Evolutionary conservation across 192 early-diverging fungal species (phyloP), one percentile per base, ranked within the genome.

Genomic region (Coemansia sp.): DNA sequence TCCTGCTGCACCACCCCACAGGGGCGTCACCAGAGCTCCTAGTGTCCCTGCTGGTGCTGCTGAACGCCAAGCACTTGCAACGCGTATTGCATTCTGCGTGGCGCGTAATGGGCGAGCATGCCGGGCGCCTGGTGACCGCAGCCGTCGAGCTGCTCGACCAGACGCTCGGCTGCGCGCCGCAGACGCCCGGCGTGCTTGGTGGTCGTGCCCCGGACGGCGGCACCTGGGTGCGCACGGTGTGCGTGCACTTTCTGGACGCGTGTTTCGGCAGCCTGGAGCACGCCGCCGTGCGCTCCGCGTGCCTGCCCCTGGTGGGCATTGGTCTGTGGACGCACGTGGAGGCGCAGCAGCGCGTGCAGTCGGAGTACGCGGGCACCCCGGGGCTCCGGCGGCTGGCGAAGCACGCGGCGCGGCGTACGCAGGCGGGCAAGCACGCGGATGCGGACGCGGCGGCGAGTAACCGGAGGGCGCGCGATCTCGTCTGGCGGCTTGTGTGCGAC

Each of bases 31-130:
- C n/a, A n/a, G n/a, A n/a, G n/a, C n/a, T n/a, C n/a, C n/a, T n/a
- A n/a, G n/a, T 95, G 10, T 91, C 94, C 2, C 89, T 96, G 15
- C 83, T 89, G 7, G 53, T 94, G 44, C 83, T 98, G 77, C 62
- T 93, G 9, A 97, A 97, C 72, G 96, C 96, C 66, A 97, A 98
- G 73, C 84, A 83, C 64, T 83, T 88, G 50, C 85, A 92, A 57
- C 77, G 85, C 19, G 73, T 94, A 18, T 41, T 48, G 25, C 7
- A 79, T 82, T n/a, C 57, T 80, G 56, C 89, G 90, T 55, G 53
- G 82, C 9, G 68, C 56, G 4, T 3, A 9, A 3, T 81, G 91
- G 34, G 56, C 48, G 17, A 60, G 71, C n/a, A 74, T 85, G 8
- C 58, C 83, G 30, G 74, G 62, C 19, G 57, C 86, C n/a, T 58